phyloP scores from a whole-genome alignment of 768 basidiomycete genomes.

The Leccinum barrowsii region DNA sequence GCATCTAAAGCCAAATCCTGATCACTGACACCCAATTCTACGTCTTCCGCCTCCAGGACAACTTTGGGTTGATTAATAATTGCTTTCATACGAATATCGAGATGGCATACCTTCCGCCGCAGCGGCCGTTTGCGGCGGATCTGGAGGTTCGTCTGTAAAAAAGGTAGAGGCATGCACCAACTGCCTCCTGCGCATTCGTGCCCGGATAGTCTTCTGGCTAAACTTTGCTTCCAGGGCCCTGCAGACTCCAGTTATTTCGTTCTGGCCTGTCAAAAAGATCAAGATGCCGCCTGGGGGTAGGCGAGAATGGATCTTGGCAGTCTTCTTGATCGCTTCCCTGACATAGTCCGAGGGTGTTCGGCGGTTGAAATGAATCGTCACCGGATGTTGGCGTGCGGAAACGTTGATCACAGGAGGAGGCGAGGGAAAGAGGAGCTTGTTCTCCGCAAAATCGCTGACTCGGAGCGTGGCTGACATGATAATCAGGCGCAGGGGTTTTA shows the following conservation, averaged over 20 bases:
- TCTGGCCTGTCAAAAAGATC: constrained; percentile 93
- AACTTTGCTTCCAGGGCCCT: constrained; percentile 76
- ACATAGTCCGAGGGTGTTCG: constrained; percentile 86
- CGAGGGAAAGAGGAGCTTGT: constrained; percentile 70
- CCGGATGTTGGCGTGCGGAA: constrained; percentile 88
- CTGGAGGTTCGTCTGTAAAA: constrained; percentile 25
- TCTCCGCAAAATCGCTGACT: constrained; percentile 88
- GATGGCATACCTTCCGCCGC: constrained; percentile 16
- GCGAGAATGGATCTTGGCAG: constrained; percentile 86
- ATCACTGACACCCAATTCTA: constrained; percentile 56
- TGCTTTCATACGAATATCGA: neutral
- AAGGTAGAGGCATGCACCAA: constrained; percentile 24
- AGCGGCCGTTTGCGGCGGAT: constrained; percentile 14
- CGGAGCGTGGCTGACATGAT: constrained; percentile 99
- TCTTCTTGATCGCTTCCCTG: constrained; percentile 85
- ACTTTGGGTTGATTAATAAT: constrained; percentile 35
- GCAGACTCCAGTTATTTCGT: constrained; percentile 87
- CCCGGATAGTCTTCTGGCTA: constrained; percentile 59
- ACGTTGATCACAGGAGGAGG: constrained; percentile 93
- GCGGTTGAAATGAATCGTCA: constrained; percentile 90
- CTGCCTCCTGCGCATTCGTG: constrained; percentile 40
- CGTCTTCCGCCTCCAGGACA: constrained; percentile 77
- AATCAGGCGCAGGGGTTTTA: constrained; percentile 86
- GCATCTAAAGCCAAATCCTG: constrained; percentile 66
- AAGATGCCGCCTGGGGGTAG: constrained; percentile 92